These are phyloP conservation scores for Acanthamoeba royreba DNA, from an alignment of 208 protist genomes.

Conservation along the genomic window DNA sequence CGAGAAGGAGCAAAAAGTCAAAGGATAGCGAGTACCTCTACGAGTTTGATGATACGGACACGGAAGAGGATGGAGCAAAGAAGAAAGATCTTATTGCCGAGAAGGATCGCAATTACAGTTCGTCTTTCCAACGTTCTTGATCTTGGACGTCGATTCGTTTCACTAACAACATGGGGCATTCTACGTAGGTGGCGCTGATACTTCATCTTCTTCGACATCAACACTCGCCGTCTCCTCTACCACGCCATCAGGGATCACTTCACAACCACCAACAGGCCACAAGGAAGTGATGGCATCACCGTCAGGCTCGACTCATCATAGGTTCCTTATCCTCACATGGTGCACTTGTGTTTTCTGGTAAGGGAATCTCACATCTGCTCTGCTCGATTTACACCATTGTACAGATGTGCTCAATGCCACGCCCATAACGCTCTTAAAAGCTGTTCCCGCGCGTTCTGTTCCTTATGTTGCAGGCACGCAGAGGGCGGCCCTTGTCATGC, in stretches of 20 bases:
- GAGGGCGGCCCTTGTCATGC: neutral
- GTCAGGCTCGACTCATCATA: too few relatives aligned
- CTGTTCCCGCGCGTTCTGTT: neutral
- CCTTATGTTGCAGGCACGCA: neutral
- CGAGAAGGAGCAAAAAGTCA: neutral
- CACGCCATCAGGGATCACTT: too few relatives aligned
- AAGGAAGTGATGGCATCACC: too few relatives aligned
- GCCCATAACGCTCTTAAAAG: neutral
- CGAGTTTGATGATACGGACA: neutral
- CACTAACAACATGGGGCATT: too few relatives aligned
- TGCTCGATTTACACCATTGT: too few relatives aligned
- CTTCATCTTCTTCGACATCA: too few relatives aligned
- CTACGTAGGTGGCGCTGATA: too few relatives aligned
- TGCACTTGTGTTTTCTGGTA: neutral
- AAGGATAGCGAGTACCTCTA: conserved; percentile 14
- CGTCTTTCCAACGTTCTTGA: too few relatives aligned
- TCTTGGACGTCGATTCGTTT: too few relatives aligned
- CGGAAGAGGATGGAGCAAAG: neutral
- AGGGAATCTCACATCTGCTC: neutral
- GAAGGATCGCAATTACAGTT: neutral
- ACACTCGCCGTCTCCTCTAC: too few relatives aligned
- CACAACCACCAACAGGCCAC: too few relatives aligned
- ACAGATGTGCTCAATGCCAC: neutral
- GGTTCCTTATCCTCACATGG: neutral
- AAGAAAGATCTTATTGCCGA: neutral